Conservation (phyloP, 2,329 filamentous ascomycete genomes). For the Cytospora piceicola region DNA sequence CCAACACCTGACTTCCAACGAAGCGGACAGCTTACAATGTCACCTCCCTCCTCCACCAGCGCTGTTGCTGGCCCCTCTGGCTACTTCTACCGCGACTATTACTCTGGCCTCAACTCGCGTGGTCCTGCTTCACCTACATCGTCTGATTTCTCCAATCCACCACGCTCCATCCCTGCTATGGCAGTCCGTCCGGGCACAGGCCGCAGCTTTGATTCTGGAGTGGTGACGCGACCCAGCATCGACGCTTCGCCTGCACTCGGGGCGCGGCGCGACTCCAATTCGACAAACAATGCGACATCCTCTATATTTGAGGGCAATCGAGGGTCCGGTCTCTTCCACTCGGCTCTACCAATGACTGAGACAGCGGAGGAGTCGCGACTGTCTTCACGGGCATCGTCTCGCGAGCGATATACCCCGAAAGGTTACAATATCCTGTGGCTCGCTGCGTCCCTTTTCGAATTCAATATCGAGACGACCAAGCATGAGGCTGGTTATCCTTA, state of each 20-base stretch:
- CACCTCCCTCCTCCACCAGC: constrained; percentile 50
- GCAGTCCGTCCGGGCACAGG: constrained; percentile 62
- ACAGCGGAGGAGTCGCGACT: constrained; percentile 56
- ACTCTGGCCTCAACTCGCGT: constrained; percentile 51
- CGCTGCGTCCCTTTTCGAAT: constrained; percentile 92
- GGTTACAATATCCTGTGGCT: constrained; percentile 82
- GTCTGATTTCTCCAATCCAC: constrained; percentile 55
- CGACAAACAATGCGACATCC: constrained; percentile 56
- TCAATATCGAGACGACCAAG: constrained; percentile 91
- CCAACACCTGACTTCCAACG: constrained; percentile 71
- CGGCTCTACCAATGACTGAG: constrained; percentile 81
- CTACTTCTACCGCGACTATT: constrained; percentile 61
- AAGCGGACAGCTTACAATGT: constrained; percentile 67
- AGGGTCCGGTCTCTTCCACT: constrained; percentile 81
- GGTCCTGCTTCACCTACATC: constrained; percentile 63
- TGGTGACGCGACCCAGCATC: constrained; percentile 54
- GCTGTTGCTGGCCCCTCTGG: constrained; percentile 52
- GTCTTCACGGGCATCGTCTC: constrained; percentile 63
- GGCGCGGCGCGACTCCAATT: constrained; percentile 55
- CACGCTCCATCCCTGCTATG: constrained; percentile 51
- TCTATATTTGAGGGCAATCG: constrained; percentile 54
- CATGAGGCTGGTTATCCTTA: constrained; percentile 95
- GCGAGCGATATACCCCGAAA: constrained; percentile 57
- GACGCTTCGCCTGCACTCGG: constrained; percentile 44
- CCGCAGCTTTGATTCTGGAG: constrained; percentile 60